phyloP scores from a whole-genome alignment of 257 asterid species.

The Coffea canephora region DNA sequence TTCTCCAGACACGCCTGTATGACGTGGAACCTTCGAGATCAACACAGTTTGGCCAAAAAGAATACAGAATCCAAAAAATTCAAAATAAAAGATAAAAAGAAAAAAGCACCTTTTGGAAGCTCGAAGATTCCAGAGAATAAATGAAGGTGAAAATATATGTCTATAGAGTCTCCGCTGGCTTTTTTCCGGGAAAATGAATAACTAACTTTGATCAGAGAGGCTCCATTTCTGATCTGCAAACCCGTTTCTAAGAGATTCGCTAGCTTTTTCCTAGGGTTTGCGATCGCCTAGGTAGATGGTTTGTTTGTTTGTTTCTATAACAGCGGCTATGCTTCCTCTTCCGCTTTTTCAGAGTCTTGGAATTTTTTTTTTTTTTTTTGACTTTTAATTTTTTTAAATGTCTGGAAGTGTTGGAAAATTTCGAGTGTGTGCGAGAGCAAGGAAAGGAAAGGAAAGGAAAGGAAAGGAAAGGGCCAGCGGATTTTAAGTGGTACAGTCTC shows the following conservation, averaged over 20 bases:
- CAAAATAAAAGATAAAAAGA: background rate
- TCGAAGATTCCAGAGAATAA: slow-evolving; percentile 5
- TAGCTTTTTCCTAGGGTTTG: slow-evolving; percentile 16
- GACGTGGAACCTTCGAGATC: slow-evolving; percentile 29
- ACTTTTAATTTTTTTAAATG: background rate
- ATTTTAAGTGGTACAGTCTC: slow-evolving; percentile 43
- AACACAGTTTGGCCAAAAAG: slow-evolving; percentile 5
- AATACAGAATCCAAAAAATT: background rate
- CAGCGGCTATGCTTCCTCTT: background rate
- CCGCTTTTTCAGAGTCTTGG: slow-evolving; percentile 4
- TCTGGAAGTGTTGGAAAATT: background rate
- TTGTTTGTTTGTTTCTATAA: background rate
- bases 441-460: slow-evolving; percentile 15
- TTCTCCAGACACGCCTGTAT: slow-evolving; percentile 8
- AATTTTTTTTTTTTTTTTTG: background rate
- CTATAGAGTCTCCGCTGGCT: background rate
- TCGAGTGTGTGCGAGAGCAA: slow-evolving; percentile 20
- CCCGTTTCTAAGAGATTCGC: slow-evolving; percentile 8
- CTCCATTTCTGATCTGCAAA: slow-evolving; percentile 15
- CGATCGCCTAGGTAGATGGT: slow-evolving; percentile 11
- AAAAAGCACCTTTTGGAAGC: slow-evolving; percentile 25
- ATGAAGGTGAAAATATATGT: background rate
- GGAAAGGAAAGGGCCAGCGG: slow-evolving; percentile 38
- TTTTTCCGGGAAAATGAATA: too few relatives aligned
- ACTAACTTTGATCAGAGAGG: background rate